These are phyloP conservation scores for Ampelocalamus luodianensis DNA, from an alignment of 176 grass and related monocot genomes.

Conservation along the genomic window DNA sequence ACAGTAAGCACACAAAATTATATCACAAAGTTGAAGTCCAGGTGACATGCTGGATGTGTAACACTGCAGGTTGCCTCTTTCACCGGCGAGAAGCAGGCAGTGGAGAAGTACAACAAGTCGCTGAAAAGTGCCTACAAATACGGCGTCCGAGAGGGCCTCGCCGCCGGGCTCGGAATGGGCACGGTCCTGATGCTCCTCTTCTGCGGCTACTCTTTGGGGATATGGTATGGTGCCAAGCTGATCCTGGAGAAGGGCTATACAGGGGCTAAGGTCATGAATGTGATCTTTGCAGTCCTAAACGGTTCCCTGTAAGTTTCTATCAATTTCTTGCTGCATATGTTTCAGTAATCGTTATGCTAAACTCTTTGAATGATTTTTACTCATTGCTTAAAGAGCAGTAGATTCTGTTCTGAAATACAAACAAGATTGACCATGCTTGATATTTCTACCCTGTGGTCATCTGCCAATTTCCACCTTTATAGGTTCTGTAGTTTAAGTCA, in stretches of 20 bases:
- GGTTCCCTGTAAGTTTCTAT: conserved; percentile 88
- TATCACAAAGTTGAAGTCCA: not conserved
- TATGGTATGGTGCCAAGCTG: conserved; percentile 96
- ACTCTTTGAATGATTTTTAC: not conserved
- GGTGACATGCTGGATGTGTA: not conserved
- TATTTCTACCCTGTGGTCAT: not conserved
- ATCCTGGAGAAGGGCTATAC: conserved; percentile 85
- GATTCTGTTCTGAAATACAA: not conserved
- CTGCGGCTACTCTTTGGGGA: conserved; percentile 91
- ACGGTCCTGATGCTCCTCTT: conserved; percentile 92
- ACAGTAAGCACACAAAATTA: conserved; percentile 50
- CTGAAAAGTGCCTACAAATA: conserved; percentile 77
- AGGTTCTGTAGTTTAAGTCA: conserved; percentile 5
- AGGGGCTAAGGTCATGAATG: conserved; percentile 94
- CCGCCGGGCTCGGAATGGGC: conserved; percentile 79
- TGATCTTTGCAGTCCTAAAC: conserved; percentile 95
- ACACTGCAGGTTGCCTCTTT: conserved; percentile 85
- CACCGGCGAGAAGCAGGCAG: conserved; percentile 88
- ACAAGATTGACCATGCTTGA: conserved; percentile 6
- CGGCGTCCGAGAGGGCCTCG: conserved; percentile 86
- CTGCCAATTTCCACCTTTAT: not conserved
- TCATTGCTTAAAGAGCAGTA: not conserved
- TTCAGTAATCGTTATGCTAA: not conserved
- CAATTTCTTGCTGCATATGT: not conserved
- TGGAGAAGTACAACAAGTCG: conserved; percentile 80